A percentile compares a stretch with the other conserved stretches of the same genome.
phyloP scores from a whole-genome alignment of 306 rosid species.

The Urtica urens region DNA sequence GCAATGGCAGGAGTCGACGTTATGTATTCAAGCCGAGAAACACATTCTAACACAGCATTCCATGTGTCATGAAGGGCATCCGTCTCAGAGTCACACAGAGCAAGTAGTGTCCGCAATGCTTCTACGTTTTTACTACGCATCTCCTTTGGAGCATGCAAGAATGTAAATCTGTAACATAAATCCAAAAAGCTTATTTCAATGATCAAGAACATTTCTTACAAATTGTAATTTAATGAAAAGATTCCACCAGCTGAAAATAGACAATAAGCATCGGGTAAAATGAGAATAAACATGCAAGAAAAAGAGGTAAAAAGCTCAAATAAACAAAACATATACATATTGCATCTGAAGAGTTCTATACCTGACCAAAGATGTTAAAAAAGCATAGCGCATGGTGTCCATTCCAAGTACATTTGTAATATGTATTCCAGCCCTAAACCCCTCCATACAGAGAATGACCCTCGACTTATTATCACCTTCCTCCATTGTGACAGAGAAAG shows the following conservation, averaged over 20 bases:
- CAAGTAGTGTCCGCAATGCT: slow-evolving; percentile 73
- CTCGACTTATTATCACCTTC: slow-evolving; percentile 94
- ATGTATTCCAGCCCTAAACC: slow-evolving; percentile 94
- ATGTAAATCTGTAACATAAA: slow-evolving; percentile 70
- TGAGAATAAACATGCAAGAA: neutral
- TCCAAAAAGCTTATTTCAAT: slow-evolving; percentile 20
- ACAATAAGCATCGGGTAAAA: neutral
- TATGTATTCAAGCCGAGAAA: slow-evolving; percentile 88
- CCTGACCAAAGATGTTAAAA: slow-evolving; percentile 95
- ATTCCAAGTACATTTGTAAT: slow-evolving; percentile 86
- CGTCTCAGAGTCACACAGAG: slow-evolving; percentile 65
- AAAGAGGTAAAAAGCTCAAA: neutral
- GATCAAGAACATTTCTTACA: slow-evolving; percentile 11
- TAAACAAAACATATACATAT: neutral
- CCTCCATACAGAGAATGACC: slow-evolving; percentile 92
- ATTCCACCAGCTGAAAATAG: neutral
- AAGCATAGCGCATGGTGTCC: slow-evolving; percentile 99
- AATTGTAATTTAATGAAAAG: no score
- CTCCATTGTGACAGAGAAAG: slow-evolving; percentile 98
- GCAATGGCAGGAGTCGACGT: slow-evolving; percentile 72
- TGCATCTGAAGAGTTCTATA: slow-evolving; percentile 16
- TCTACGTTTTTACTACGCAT: slow-evolving; percentile 98
- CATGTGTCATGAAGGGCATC: slow-evolving; percentile 94
- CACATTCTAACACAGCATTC: slow-evolving; percentile 98
- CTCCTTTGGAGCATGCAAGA: slow-evolving; percentile 98